Conservation (phyloP, 257 asterid species). For the Nicotiana attenuata region DNA sequence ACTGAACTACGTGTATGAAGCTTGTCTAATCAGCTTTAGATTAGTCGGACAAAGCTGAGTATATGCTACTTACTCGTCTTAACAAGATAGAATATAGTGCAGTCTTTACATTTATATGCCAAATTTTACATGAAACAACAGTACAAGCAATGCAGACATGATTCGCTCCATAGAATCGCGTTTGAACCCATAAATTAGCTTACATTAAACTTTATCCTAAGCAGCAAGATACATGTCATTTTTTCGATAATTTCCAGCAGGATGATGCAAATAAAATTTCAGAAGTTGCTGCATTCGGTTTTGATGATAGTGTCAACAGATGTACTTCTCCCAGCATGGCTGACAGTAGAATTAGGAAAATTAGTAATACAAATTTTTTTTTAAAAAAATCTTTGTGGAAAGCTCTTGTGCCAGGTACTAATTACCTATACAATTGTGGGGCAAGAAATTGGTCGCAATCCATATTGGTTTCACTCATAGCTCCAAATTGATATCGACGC, state of each 20-base stretch:
- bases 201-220: neutral
- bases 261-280: neutral
- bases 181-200: neutral
- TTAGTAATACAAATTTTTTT: neutral
- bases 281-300: slow-evolving; percentile 7
- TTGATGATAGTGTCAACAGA: slow-evolving; percentile 16
- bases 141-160: neutral
- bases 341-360: neutral
- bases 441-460: slow-evolving; percentile 22
- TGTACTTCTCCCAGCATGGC: slow-evolving; percentile 15
- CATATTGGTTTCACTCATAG: slow-evolving; percentile 11
- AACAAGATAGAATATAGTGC: neutral
- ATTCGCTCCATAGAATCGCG: neutral
- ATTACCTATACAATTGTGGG: slow-evolving; percentile 31
- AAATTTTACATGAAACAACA: neutral
- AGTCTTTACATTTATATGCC: neutral
- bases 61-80: neutral
- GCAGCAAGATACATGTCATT: neutral
- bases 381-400: no score
- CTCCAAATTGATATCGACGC: slow-evolving; percentile 24
- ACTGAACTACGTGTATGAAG: neutral
- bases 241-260: neutral
- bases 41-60: neutral
- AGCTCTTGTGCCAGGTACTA: neutral
- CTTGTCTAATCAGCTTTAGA: neutral